A percentile compares a stretch with the other conserved stretches of the same genome.
Conservation (phyloP, 2,329 filamentous ascomycete genomes). For the Aschersonia sp. region DNA sequence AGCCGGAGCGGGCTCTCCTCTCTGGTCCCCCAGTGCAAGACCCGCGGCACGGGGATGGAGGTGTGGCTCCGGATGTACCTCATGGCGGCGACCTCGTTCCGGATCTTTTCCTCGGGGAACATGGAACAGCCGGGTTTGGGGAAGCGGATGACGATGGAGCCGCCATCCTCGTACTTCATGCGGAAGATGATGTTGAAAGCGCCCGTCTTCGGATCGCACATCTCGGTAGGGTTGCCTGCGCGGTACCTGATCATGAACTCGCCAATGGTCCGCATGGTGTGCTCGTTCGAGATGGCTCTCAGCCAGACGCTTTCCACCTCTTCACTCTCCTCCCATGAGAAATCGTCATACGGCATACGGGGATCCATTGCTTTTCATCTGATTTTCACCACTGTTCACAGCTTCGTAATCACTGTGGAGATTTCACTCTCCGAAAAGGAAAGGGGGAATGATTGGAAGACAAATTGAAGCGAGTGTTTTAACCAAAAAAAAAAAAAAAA, state of each 20-base stretch:
- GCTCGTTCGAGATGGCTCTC: background rate
- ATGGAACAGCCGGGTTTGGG: conserved; percentile 3
- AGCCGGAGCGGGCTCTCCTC: conserved; percentile 5
- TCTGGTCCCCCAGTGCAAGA: conserved; percentile 5
- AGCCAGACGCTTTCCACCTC: conserved; percentile 2
- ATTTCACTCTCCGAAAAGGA: too few species aligned
- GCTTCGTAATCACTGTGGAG: too few species aligned
- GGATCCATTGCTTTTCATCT: background rate
- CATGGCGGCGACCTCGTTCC: conserved; percentile 5
- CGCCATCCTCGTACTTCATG: conserved; percentile 4
- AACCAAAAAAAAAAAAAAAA: too few species aligned
- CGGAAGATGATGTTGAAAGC: conserved; percentile 4
- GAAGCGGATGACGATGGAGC: conserved; percentile 2
- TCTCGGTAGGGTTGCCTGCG: background rate
- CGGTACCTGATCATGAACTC: conserved; percentile 2
- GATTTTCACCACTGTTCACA: too few species aligned
- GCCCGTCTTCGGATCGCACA: conserved; percentile 1
- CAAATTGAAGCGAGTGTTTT: too few species aligned
- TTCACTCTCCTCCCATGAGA: conserved; percentile 2
- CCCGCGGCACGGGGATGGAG: conserved; percentile 3
- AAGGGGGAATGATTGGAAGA: too few species aligned
- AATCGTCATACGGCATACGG: conserved; percentile 1
- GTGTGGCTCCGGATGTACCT: conserved; percentile 5
- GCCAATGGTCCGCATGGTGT: background rate
- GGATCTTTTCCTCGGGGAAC: conserved; percentile 6